These are phyloP conservation scores for Microstegium vimineum DNA, from an alignment of 176 grass and related monocot species.

Conservation along the genomic window DNA sequence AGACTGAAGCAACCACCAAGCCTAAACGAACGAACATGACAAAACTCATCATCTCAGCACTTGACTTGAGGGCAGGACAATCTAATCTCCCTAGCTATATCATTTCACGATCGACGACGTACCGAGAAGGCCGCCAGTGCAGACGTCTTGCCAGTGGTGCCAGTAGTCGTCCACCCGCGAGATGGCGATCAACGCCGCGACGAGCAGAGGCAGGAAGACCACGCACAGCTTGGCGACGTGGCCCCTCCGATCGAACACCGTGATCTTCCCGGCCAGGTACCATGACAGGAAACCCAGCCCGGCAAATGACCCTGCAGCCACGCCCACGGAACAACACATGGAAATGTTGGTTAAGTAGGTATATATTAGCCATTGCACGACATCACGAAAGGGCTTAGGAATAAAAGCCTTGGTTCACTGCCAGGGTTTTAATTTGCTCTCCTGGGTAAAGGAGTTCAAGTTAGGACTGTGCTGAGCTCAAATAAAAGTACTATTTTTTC, in stretches of 20 bases:
- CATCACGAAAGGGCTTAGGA: too few species aligned
- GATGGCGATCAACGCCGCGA: conserved; percentile 40
- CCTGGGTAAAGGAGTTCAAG: too few species aligned
- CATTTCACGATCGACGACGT: too few species aligned
- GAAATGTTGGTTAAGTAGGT: too few species aligned
- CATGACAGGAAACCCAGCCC: conserved; percentile 58
- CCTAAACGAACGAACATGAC: conserved; percentile 31
- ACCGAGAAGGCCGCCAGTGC: conserved; percentile 51
- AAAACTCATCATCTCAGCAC: background rate
- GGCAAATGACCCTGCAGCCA: conserved; percentile 61
- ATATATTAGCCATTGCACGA: too few species aligned
- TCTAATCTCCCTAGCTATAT: too few species aligned
- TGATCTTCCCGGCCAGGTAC: conserved; percentile 69
- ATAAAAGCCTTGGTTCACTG: too few species aligned
- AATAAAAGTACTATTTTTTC: too few species aligned
- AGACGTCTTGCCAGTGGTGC: conserved; percentile 79
- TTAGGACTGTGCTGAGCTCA: too few species aligned
- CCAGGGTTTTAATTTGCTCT: too few species aligned
- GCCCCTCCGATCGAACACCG: conserved; percentile 44
- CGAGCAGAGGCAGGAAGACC: conserved; percentile 53
- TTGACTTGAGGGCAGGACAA: too few species aligned
- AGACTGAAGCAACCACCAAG: conserved; percentile 35
- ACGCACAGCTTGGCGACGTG: conserved; percentile 65
- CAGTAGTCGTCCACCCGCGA: conserved; percentile 78
- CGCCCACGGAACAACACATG: too few species aligned